Evolutionary conservation across 306 rosid genomes (phyloP), one percentile per base, ranked within the genome.

Genomic region (Carpinus fangiana): DNA sequence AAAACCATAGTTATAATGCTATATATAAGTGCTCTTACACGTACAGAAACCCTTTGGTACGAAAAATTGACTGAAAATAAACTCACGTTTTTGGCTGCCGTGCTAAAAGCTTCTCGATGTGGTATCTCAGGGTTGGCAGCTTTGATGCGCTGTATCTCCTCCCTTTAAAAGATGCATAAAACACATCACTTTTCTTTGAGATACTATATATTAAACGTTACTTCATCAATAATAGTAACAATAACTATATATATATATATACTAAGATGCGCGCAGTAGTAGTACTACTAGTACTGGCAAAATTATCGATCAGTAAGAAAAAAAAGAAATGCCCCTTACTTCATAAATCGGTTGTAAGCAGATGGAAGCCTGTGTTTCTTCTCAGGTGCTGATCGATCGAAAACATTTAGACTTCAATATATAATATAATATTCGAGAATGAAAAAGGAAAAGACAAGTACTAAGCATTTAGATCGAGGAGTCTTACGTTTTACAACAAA

Each of bases 331-430:
- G 70, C 68, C 72, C 51, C 91, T 89, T 89, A 95, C 99, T 95
- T 95, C 99, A 95, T 95, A 91, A 95, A 95, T 73, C 99, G 94
- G 71, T 95, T 95, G 88, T 93, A 95, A 50, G 99, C 98, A 74
- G 99, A 95, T 46, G 99, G 99, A 12, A 95, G 93, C 47, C 98
- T 86, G 78, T 95, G 99, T 76, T 93, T 95, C 86, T 95, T 95
- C 96, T 95, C 99, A 72, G 99, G 99, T 52, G 99, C 99, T 95
- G 84, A 23, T 23, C 26, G 84, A 23, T 23, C 26, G 26, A 84
- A 78, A 38, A 77, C 1, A 28, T 62, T 26, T 48, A 26, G 26
- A 81, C 54, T 52, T 69, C 13, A 50, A 3, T 31, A 31, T 31
- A 23, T 23, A 23, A 23, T 23, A 23, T 23, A 23, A 23, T 31